Evolutionary conservation across 495 filamentous ascomycete species (phyloP), one percentile per base, ranked within the genome.

Genomic region (Podospora australis): DNA sequence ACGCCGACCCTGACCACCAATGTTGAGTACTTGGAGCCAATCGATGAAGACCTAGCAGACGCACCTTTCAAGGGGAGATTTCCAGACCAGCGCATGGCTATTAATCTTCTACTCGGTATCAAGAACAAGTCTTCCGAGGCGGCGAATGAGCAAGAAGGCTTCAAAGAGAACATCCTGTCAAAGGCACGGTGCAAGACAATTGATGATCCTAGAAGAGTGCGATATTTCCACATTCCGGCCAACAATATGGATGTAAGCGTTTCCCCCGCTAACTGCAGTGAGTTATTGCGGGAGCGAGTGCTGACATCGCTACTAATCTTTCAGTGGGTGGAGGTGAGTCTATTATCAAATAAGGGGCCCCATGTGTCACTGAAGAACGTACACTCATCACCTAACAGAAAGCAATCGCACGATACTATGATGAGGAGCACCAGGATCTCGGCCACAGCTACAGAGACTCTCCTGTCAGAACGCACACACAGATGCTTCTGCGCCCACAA

Each of bases 401-500:
- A 47, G 49, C 52, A 0, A 58, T 61, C 11, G 42, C 52, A 14
- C 25, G 46, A 6, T 61, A 61, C 29, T 58, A 58, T n/a, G 41
- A 46, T 3, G 47, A 55, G 13, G 29, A 49, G 19, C 23, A 22
- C 1, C 52, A 43, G 0, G 39, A 50, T 9, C 42, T 52, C 11
- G 17, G 9, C 13, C 28, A 21, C 25, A 50, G 21, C 8, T n/a
- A 42, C 19, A 40, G 48, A 0, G 26, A 53, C 0, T 26, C 24
- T 9, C 17, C 4, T 1, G 21, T 44, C 4, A 39, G 13, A 4
- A 55, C 39, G 0, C 30, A 41, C 4, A 51, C 49, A 0, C 46
- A 59, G 10, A 59, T 61, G 55, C 45, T 67, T 1, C 45, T 67
- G 6, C 24, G 60, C 4, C 57, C 54, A 1, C 54, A 68, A 38